Evolutionary conservation across 495 filamentous ascomycete genomes (phyloP).

Genomic region (Filosporella fistucella): DNA sequence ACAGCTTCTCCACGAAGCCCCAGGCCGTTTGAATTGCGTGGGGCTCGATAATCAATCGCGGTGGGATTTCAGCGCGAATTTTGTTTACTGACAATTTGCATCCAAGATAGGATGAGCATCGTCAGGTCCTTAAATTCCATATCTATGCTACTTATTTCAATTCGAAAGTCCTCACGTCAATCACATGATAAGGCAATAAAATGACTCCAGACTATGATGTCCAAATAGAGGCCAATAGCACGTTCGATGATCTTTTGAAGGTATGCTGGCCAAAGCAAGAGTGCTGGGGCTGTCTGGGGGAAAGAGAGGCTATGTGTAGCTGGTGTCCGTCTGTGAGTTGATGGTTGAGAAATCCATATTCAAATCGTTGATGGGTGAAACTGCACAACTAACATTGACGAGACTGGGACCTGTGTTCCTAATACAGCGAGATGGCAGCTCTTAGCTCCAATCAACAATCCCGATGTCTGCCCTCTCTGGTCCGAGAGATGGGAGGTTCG

Average conservation of each 20-base stretch:
- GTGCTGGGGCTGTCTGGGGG: slow-evolving; percentile 35
- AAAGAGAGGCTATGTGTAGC: slow-evolving; percentile 30
- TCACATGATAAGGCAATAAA: too few relatives aligned
- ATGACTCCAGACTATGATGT: too few relatives aligned
- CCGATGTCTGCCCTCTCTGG: slow-evolving; percentile 41
- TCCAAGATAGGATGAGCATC: too few relatives aligned
- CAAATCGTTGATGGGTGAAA: not conserved
- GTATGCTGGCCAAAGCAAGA: slow-evolving; percentile 44
- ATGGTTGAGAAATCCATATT: not conserved
- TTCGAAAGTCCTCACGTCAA: too few relatives aligned
- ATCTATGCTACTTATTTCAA: too few relatives aligned
- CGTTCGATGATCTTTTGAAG: slow-evolving; percentile 29
- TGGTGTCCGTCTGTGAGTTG: slow-evolving; percentile 48
- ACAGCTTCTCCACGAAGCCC: too few relatives aligned
- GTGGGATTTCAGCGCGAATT: too few relatives aligned
- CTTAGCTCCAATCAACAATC: slow-evolving; percentile 40
- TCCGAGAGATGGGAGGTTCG: slow-evolving; percentile 48
- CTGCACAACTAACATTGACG: slow-evolving; percentile 7
- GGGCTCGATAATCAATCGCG: too few relatives aligned
- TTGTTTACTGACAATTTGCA: too few relatives aligned
- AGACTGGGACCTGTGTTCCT: slow-evolving; percentile 45
- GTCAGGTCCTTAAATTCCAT: too few relatives aligned
- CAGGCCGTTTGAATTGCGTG: too few relatives aligned
- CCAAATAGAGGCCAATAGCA: slow-evolving; percentile 4
- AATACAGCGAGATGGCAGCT: slow-evolving; percentile 33